Conservation (phyloP, 257 asterid genomes). For the Apocynum venetum region DNA sequence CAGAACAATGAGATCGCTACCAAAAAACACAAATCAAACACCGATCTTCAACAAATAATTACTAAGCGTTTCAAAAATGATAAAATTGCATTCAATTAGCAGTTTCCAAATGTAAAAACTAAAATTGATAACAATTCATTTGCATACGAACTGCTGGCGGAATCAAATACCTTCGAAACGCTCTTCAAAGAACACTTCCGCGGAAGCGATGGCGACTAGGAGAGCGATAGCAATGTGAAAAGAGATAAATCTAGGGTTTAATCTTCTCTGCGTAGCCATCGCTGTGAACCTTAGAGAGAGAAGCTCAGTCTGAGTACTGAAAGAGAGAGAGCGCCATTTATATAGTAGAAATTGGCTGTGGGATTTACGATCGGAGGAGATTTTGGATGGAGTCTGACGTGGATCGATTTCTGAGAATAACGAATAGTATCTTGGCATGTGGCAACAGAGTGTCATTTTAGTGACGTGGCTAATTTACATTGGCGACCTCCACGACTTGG, state of each 20-base stretch:
- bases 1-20: slow-evolving; percentile 30
- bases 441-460: slow-evolving; percentile 30
- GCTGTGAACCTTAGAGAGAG: slow-evolving; percentile 14
- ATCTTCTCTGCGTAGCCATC: slow-evolving; percentile 56
- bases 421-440: slow-evolving; percentile 24
- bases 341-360: slow-evolving; percentile 3
- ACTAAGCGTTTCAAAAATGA: background rate
- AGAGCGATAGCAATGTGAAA: slow-evolving; percentile 48
- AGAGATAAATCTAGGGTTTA: slow-evolving; percentile 42
- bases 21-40: background rate
- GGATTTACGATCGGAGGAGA: slow-evolving; percentile 16
- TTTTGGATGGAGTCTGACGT: slow-evolving; percentile 27
- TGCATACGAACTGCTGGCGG: background rate
- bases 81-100: background rate
- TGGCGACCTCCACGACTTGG: slow-evolving; percentile 43
- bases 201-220: slow-evolving; percentile 50
- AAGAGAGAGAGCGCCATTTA: background rate
- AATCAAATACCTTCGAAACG: slow-evolving; percentile 62
- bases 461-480: slow-evolving; percentile 46
- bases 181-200: slow-evolving; percentile 81
- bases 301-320: background rate
- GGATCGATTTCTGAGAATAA: background rate
- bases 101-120: background rate
- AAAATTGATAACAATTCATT: background rate
- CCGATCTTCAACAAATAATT: slow-evolving; percentile 11